Evolutionary conservation across 257 asterid species (phyloP), one percentile per base, ranked within the genome.

Genomic region (Solanum tarijense): DNA sequence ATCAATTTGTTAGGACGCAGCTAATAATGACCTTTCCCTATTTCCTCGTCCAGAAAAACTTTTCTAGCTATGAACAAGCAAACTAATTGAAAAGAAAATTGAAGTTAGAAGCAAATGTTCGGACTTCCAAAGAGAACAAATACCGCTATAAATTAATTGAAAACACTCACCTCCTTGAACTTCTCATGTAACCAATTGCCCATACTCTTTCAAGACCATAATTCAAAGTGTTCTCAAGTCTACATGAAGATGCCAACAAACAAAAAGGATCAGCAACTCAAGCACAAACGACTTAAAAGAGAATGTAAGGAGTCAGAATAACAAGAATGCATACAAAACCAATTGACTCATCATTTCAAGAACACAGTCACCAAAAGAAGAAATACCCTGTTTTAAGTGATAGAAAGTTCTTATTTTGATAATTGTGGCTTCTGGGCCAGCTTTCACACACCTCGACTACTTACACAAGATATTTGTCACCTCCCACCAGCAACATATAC

Each of bases 131-230:
- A 31, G 85, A 48, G 69, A 48, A 81, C 39, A 48, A 46, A 27
- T 48, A 29, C 69, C 4, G 20, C 29, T 10, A 82, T 29, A 48
- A 39, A 10, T 18, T 46, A 9, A 82, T 48, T 46, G 85, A 52
- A 46, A 74, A 48, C 85, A 86, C 94, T 90, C 90, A 97, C 99
- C 99, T 89, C 86, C 99, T 92, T 52, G 99, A 97, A 87, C 98
- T 91, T 93, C 91, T 96, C 90, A 96, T 93, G 96, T 90, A 96
- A 86, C 99, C 97, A 88, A 96, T 88, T 9, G 99, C 95, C 99
- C 99, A 97, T 90, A 97, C 99, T 92, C 99, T 93, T 91, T 97
- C 99, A 91, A 97, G 98, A 43, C 98, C 98, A 94, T 97, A 97
- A 89, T 97, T 96, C 93, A 97, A 89, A 13, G 99, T 97, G 91